Base-by-base conservation (phyloP, 768 basidiomycete species). In the Pisolithus tinctorius region DNA sequence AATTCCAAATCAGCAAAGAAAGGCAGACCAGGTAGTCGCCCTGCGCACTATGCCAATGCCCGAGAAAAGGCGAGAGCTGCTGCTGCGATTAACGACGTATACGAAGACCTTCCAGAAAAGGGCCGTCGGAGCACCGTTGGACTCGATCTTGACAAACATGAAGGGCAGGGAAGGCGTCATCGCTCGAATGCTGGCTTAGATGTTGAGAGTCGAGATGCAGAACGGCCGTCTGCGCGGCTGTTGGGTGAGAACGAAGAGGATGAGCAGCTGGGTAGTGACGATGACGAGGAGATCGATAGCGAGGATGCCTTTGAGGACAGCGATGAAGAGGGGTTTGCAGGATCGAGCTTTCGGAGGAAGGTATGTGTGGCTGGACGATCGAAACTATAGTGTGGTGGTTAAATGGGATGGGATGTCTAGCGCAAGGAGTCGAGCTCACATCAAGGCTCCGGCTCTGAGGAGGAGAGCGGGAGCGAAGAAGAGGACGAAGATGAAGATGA, bases 221-320 rank as follows among this genome's bases (percentile, higher is more conserved):
- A 72, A 48, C 69, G 68, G 48, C 48, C 73, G 39, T 57, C 59
- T n/a, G 58, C 81, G 16, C 71, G 78, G 55, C 60, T 87, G 44
- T 70, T 81, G 46, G 79, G 75, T 6, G 78, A 80, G 54, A 65
- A 74, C 34, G 74, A 67, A 11, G 82, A 81, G 30, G 72, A 74
- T 42, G 74, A 80, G 51, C 66, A 60, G 55, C 75, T 89, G 56
- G 82, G 74, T 31, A 81, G 78, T 54, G 81, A 70, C 1, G 87
- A 93, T 55, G 91, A 93, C 60, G 89, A 93, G 61, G 89, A 93
- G 54, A 79, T 93, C 42, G 87, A 90, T 53, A 86, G 83, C 55
- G 92, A 93, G 59, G 83, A 75, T 55, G 91, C 88, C 1, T 88
- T 90, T 53, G 87, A 89, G 54, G 86, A 88, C 63, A 82, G 79